phyloP scores from a whole-genome alignment of 2,329 filamentous ascomycete genomes.

The Phaeosphaeria sp. region DNA sequence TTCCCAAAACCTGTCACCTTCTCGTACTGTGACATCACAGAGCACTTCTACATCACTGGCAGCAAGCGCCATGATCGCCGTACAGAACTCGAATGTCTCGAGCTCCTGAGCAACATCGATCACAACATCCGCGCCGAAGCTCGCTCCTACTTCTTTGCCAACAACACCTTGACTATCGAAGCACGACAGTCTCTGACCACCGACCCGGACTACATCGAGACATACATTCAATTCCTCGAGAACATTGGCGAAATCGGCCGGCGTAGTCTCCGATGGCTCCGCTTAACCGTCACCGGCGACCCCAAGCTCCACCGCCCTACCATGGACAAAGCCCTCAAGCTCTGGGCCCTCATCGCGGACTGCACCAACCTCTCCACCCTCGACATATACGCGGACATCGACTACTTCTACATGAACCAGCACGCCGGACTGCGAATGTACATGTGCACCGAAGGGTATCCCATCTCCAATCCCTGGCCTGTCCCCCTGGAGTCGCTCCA shows the following conservation, averaged over 20 bases:
- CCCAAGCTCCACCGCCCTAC: conserved; percentile 1
- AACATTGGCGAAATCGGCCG: conserved; percentile 4
- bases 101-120: conserved; percentile 5
- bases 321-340: neutral
- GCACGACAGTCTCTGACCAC: neutral
- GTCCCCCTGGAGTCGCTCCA: neutral
- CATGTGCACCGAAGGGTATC: conserved; percentile 2
- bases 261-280: conserved; percentile 3
- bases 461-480: conserved; percentile 3
- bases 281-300: conserved; percentile 5
- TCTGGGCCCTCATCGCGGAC: conserved; percentile 1
- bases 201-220: conserved; percentile 5
- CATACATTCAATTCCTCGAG: conserved; percentile 2
- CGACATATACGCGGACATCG: conserved; percentile 4
- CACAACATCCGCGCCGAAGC: conserved; percentile 6
- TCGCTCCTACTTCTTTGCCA: conserved; percentile 10
- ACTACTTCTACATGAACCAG: conserved; percentile 13
- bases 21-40: neutral
- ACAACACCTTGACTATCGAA: conserved; percentile 4
- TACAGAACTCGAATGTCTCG: conserved; percentile 3
- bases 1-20: neutral
- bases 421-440: neutral
- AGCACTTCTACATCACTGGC: neutral
- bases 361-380: conserved; percentile 3
- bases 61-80: neutral